These are phyloP conservation scores for Tympanopsis confertula DNA, from an alignment of 2,329 filamentous ascomycete species.

Conservation along the genomic window DNA sequence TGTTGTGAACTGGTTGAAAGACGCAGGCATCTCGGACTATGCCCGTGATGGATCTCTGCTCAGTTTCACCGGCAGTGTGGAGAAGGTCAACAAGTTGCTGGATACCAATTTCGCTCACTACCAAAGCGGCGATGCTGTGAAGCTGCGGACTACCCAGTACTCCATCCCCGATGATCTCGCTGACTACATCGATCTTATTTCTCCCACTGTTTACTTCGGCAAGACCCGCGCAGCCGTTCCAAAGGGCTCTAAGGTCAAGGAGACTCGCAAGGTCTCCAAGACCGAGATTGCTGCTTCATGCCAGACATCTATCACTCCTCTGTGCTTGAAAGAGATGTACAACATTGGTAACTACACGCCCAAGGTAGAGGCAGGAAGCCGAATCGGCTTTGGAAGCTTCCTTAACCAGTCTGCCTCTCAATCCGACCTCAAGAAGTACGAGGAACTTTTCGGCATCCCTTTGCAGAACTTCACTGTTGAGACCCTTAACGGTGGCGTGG, in stretches of 20 bases:
- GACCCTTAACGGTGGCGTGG: constrained; percentile 14
- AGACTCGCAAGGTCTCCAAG: background rate
- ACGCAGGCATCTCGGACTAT: background rate
- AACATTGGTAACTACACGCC: constrained; percentile 32
- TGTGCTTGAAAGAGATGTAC: constrained; percentile 31
- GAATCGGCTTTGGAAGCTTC: constrained; percentile 47
- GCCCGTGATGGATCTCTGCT: background rate
- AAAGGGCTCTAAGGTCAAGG: too few relatives aligned
- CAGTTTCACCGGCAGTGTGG: background rate
- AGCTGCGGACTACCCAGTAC: background rate
- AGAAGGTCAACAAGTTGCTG: background rate
- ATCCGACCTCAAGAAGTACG: constrained; percentile 31
- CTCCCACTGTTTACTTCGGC: background rate
- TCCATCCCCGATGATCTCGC: background rate
- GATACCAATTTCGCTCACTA: background rate
- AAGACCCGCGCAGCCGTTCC: background rate
- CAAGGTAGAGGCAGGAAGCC: constrained; percentile 46
- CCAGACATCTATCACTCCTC: constrained; percentile 24
- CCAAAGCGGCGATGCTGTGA: constrained; percentile 13
- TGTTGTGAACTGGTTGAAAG: background rate
- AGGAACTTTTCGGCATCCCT: constrained; percentile 34
- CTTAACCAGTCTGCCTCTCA: constrained; percentile 22
- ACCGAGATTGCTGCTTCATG: constrained; percentile 10
- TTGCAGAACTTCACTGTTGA: constrained; percentile 44
- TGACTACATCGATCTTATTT: background rate